A percentile compares a stretch with the other conserved stretches of the same genome.
These are phyloP conservation scores for Fusarium nurragi DNA, from an alignment of 2,329 filamentous ascomycete genomes.

Conservation along the genomic window DNA sequence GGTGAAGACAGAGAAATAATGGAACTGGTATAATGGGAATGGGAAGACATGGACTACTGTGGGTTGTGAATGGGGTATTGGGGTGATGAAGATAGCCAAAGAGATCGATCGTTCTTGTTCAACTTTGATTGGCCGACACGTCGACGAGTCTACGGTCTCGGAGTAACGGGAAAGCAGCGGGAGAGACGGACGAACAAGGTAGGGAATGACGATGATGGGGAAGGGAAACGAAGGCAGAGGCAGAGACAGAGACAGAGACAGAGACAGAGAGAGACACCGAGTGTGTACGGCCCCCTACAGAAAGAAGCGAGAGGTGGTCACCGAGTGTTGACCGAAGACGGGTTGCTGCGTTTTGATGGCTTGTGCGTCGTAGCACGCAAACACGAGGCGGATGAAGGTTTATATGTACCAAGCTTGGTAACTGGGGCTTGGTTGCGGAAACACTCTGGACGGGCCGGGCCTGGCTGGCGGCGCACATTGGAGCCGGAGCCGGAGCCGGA, in stretches of 20 bases:
- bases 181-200: neutral
- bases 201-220: constrained; percentile 8
- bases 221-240: neutral
- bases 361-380: constrained; percentile 13
- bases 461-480: constrained; percentile 22
- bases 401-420: constrained; percentile 20
- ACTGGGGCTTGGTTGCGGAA: constrained; percentile 13
- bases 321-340: constrained; percentile 28
- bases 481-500: neutral
- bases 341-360: constrained; percentile 28
- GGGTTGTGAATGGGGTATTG: neutral
- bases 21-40: constrained; percentile 1
- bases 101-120: constrained; percentile 22
- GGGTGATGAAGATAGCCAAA: constrained; percentile 17
- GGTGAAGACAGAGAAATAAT: constrained; percentile 5
- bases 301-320: constrained; percentile 31
- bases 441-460: constrained; percentile 32
- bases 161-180: neutral
- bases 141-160: constrained; percentile 3
- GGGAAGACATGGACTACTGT: neutral
- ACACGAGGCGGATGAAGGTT: constrained; percentile 29
- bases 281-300: constrained; percentile 27
- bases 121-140: constrained; percentile 3
- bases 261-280: neutral
- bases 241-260: neutral